These are phyloP conservation scores for Neolentinus lepideus DNA, from an alignment of 1,284 basidiomycete species.

Conservation along the genomic window DNA sequence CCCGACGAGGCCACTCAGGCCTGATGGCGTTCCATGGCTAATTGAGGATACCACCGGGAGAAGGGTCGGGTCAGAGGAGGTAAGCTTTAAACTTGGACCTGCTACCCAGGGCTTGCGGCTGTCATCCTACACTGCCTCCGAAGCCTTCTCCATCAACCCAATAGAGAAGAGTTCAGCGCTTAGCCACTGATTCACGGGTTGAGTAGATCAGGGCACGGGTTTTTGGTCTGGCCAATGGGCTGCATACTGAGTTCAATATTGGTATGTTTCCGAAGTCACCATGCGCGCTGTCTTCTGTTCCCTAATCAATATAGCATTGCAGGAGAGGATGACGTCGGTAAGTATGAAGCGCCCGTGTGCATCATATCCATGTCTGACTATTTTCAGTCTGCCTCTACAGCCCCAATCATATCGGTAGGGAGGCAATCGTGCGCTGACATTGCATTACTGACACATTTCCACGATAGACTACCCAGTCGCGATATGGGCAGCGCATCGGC, in stretches of 20 bases:
- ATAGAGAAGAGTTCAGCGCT: not conserved
- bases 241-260: slow-evolving; percentile 43
- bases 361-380: not conserved
- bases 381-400: slow-evolving; percentile 56
- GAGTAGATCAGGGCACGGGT: slow-evolving; percentile 42
- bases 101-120: not conserved
- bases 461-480: slow-evolving; percentile 58
- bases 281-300: not conserved
- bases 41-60: slow-evolving; percentile 58
- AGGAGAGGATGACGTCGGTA: slow-evolving; percentile 44
- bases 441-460: slow-evolving; percentile 2
- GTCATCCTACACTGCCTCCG: not conserved
- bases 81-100: slow-evolving; percentile 16
- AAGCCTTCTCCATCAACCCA: not conserved
- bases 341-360: slow-evolving; percentile 15
- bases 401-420: slow-evolving; percentile 58
- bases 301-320: not conserved
- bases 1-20: slow-evolving; percentile 39
- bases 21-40: slow-evolving; percentile 45
- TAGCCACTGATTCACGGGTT: not conserved
- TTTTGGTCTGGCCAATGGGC: slow-evolving; percentile 53
- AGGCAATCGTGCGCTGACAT: not conserved
- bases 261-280: slow-evolving; percentile 17
- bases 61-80: slow-evolving; percentile 40
- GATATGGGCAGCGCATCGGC: slow-evolving; percentile 69